Base-by-base conservation (phyloP, 2,329 filamentous ascomycete genomes). In the Venturia pyrina region DNA sequence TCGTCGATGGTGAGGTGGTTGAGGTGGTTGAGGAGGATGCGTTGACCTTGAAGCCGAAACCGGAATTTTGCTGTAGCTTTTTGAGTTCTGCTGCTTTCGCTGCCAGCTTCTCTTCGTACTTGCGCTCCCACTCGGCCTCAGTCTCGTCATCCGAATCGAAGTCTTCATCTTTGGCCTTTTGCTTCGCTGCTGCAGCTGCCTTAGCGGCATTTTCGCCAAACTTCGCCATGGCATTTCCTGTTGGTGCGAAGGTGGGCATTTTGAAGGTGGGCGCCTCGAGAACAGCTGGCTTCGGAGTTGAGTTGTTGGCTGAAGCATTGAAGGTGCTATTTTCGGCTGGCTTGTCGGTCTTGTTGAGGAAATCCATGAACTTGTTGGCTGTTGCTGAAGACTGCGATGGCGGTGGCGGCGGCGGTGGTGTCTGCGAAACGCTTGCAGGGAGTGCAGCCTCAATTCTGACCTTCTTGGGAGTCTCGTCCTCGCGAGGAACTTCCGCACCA, bases 61-160 rank as follows among this genome's bases (percentile, higher is more conserved):
- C 43, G 11, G 60, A 62, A 43, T 8, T 28, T 28, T 28, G 60
- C 15, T 43, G 57, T 43, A 43, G 1, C 37, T 62, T 24, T 46
- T 46, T 46, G 6, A 62, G 28, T 34, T 62, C 34, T 19, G 70
- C 69, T 28, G 69, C 63, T 62, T 71, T 69, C 66, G 72, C 68
- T 50, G 71, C 72, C 65, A 73, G 69, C 46, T 73, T 73, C 43
- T 72, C 70, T 11, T 70, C 72, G 66, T 75, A 72, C 41, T 72
- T 63, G 34, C 70, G 67, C 60, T 76, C 73, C 72, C 73, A 76
- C 60, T 74, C 68, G 64, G 72, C 73, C 61, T 75, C 69, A 15
- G 70, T 72, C 65, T 76, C 74, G 5, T 75, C 73, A 41, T 77
- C 74, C 1, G 72, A 74, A 64, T 76, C 74, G n/a, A 69, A 75